Evolutionary conservation across 345 rosid genomes (phyloP), one percentile per base, ranked within the genome.

Genomic region (Clausena lansium): DNA sequence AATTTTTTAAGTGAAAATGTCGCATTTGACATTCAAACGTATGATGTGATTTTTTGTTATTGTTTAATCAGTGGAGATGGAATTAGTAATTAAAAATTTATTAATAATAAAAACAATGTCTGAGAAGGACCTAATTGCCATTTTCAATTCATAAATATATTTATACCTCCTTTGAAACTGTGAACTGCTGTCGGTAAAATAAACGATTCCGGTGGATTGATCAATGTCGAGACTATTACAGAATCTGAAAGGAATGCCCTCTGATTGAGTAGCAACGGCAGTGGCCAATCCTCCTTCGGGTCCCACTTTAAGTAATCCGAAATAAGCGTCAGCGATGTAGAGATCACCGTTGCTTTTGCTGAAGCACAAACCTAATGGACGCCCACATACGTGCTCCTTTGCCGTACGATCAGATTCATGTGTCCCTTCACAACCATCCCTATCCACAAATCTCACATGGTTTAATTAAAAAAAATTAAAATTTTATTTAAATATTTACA

Each of bases 321-420:
- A 64, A 41, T 85, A 87, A 0, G 90, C 88, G 32, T 87, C 90
- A 24, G 88, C 90, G 19, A 87, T 76, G 80, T 85, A 85, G 4
- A 87, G 84, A n/a, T 84, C 87, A 52, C 90, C 84, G 1, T 80
- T 79, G 36, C 5, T 28, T 2, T 57, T 45, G 70, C 74, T 30
- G 36, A 87, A 87, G 67, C 81, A 52, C 13, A 87, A 55, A 4
- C 90, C 90, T 35, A 85, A 32, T 19, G 90, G 87, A 24, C 90
- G 81, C 41, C 90, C 90, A 50, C 90, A 87, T 0, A 80, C 33
- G 65, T 84, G 73, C 70, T 87, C 90, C 70, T 58, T 63, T 50
- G 67, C 80, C 17, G 17, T 4, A 45, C 13, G 17, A 45, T 45
- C 50, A 3, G 0, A 45, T 33, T 79, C 68, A 8, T 71, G 59